These are phyloP conservation scores for Arxiozyma bovina DNA, from an alignment of 1,139 yeast genomes.

Conservation along the genomic window DNA sequence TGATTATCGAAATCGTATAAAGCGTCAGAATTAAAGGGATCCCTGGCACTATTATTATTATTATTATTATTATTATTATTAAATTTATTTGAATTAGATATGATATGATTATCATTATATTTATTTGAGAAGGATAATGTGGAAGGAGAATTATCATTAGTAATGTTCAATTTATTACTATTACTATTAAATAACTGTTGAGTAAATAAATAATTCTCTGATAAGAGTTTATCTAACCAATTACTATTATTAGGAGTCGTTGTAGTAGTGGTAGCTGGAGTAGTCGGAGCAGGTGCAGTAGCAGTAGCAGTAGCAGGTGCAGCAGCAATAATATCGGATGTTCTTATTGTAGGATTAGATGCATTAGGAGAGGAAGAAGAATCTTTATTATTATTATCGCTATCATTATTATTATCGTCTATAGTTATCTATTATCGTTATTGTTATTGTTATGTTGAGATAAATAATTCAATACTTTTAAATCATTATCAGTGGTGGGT, in stretches of 20 bases:
- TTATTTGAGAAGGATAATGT: neutral
- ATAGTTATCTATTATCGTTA: too few species aligned
- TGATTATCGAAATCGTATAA: slow-evolving; percentile 33
- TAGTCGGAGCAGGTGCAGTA: slow-evolving; percentile 5
- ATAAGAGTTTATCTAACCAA: slow-evolving; percentile 23
- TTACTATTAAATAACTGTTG: slow-evolving; percentile 6
- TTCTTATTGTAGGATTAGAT: too few species aligned
- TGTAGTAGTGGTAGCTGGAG: neutral
- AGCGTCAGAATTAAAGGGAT: slow-evolving; percentile 1
- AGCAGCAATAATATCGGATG: neutral
- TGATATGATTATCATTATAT: slow-evolving; percentile 1
- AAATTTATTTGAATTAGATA: neutral
- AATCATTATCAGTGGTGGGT: slow-evolving; percentile 28
- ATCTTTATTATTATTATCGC: too few species aligned
- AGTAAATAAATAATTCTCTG: slow-evolving; percentile 15
- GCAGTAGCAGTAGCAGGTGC: slow-evolving; percentile 5
- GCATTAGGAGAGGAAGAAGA: too few species aligned
- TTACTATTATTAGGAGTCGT: slow-evolving; percentile 6
- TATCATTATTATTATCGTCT: too few species aligned
- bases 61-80: neutral
- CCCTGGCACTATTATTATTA: neutral
- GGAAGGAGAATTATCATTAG: neutral
- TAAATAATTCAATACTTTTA: slow-evolving; percentile 21
- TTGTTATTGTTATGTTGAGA: slow-evolving; percentile 14
- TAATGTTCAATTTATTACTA: neutral